Evolutionary conservation across 805 yeast species (phyloP).

Genomic region (Cyberlindnera nakhonratchasimensis): DNA sequence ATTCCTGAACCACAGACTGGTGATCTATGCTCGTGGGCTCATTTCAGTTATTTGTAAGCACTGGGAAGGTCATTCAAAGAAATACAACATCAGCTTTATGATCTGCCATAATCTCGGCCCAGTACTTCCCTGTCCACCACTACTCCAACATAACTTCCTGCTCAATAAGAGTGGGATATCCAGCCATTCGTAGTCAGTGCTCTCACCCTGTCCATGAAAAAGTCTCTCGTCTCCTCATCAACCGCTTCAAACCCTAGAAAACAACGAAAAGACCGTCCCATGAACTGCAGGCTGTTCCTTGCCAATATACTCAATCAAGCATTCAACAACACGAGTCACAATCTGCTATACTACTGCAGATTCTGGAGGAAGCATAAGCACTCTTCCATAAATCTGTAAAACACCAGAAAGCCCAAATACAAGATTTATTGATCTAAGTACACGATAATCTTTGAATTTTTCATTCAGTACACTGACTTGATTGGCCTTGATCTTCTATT

Average conservation of each 20-base stretch:
- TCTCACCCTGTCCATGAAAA: background rate
- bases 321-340: constrained; percentile 32
- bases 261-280: constrained; percentile 47
- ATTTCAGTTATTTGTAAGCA: no score
- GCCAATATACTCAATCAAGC: constrained; percentile 35
- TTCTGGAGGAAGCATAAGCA: constrained; percentile 43
- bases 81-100: background rate
- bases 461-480: constrained; percentile 5
- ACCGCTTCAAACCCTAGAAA: constrained; percentile 31
- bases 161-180: background rate
- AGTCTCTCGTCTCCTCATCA: background rate
- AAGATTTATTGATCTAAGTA: constrained; percentile 46
- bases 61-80: background rate
- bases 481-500: constrained; percentile 9
- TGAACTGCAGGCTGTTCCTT: constrained; percentile 47
- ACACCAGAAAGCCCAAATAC: constrained; percentile 51
- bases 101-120: background rate
- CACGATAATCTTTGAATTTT: constrained; percentile 19
- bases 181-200: background rate
- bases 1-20: background rate
- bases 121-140: background rate
- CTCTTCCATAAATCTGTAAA: constrained; percentile 54
- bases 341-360: constrained; percentile 45
- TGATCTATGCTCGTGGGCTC: no score
- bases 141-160: background rate